Evolutionary conservation across 805 yeast genomes (phyloP).

Genomic region (Lipomyces yamadae): DNA sequence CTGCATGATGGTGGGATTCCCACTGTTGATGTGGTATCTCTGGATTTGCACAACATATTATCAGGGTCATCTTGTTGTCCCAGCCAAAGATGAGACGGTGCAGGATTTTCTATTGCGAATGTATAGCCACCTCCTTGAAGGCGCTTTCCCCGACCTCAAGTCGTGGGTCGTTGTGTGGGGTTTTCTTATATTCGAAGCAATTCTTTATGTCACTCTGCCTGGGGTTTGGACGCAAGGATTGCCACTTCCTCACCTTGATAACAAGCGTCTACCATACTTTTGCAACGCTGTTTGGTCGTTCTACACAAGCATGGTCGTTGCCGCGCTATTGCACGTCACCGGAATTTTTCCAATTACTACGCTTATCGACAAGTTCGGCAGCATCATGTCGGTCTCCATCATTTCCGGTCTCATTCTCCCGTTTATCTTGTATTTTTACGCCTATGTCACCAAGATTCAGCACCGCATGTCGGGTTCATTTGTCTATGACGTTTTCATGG

Average conservation of each 20-base stretch:
- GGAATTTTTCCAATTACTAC: conserved; percentile 75
- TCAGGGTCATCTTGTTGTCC: conserved; percentile 73
- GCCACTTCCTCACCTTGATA: conserved; percentile 79
- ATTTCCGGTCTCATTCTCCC: conserved; percentile 74
- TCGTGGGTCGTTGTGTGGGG: conserved; percentile 74
- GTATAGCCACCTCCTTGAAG: conserved; percentile 37
- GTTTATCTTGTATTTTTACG: conserved; percentile 68
- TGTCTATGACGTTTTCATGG: conserved; percentile 92
- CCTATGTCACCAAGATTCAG: conserved; percentile 71
- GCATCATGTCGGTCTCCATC: conserved; percentile 91
- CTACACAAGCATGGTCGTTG: conserved; percentile 66
- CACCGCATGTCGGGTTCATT: conserved; percentile 91
- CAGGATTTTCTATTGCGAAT: conserved; percentile 51
- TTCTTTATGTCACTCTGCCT: conserved; percentile 82
- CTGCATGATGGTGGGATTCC: conserved; percentile 93
- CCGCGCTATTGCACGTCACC: conserved; percentile 68
- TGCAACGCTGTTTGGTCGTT: conserved; percentile 91
- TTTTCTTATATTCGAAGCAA: conserved; percentile 70
- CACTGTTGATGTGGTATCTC: conserved; percentile 93
- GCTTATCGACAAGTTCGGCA: conserved; percentile 81
- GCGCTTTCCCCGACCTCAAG: conserved; percentile 51
- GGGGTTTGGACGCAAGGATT: conserved; percentile 96
- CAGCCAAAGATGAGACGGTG: conserved; percentile 57
- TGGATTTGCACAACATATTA: conserved; percentile 88
- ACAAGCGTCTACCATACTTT: conserved; percentile 83